Conservation (phyloP, 1,139 yeast species). For the Fermentozyma sake region DNA sequence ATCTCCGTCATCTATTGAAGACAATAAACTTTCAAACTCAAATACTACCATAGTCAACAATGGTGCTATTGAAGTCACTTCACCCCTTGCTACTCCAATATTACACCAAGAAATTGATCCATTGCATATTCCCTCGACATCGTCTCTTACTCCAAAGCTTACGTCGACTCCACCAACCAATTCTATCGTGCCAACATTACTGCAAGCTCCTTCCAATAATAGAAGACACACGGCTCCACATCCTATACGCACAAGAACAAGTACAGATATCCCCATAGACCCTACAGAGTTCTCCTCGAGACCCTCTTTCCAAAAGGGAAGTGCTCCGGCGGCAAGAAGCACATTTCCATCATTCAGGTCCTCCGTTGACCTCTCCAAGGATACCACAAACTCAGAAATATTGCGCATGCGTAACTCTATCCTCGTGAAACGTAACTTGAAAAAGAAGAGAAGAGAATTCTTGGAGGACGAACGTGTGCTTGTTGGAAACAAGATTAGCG, state of each 20-base stretch:
- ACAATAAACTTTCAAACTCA: no score
- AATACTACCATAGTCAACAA: no score
- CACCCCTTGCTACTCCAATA: no score
- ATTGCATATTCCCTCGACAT: conserved; percentile 4
- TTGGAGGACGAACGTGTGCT: conserved; percentile 61
- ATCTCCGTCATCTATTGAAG: conserved; percentile 25
- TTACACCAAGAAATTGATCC: conserved; percentile 6
- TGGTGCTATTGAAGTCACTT: no score
- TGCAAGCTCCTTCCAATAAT: conserved; percentile 2
- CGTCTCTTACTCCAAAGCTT: no score
- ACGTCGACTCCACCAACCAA: no score
- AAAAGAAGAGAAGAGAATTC: conserved; percentile 35
- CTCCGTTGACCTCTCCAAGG: conserved; percentile 8
- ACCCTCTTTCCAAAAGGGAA: no score
- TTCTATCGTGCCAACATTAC: no score
- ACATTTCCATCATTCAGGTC: conserved; percentile 7
- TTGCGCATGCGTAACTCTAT: conserved; percentile 41
- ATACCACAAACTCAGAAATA: conserved; percentile 30
- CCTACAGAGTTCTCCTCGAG: no score
- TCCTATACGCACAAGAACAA: conserved; percentile 6
- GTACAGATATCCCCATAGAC: no score
- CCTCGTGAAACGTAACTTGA: conserved; percentile 37
- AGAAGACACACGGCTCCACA: conserved; percentile 25
- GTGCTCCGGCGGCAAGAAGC: no score
- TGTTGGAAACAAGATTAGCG: conserved; percentile 79